phyloP scores from a whole-genome alignment of 148 eudicot genomes.

The Chenopodium quinoa region DNA sequence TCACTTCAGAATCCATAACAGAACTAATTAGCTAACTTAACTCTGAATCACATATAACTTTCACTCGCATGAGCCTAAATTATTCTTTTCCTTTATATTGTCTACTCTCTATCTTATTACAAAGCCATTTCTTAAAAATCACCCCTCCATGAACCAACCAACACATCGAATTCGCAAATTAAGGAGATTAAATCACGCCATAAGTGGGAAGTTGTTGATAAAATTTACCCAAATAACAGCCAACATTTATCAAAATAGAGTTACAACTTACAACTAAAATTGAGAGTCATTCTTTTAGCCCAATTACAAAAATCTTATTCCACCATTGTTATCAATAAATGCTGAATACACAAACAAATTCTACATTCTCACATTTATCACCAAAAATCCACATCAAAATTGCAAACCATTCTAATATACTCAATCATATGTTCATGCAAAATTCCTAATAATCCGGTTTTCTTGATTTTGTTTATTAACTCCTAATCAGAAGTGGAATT shows the following conservation, averaged over 20 bases:
- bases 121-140: not conserved
- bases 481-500: no score
- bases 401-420: not conserved
- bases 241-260: not conserved
- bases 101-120: not conserved
- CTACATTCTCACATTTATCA: slow-evolving; percentile 3
- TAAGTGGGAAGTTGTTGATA: not conserved
- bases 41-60: not conserved
- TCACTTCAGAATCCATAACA: not conserved
- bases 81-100: no score
- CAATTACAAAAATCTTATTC: not conserved
- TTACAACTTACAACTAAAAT: not conserved
- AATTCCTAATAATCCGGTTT: no score
- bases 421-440: not conserved
- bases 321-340: not conserved
- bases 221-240: not conserved
- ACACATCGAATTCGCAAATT: not conserved
- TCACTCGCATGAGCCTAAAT: not conserved
- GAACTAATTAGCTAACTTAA: not conserved
- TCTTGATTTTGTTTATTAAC: no score
- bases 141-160: not conserved
- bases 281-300: not conserved
- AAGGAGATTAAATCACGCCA: not conserved
- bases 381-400: not conserved
- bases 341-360: not conserved